Evolutionary conservation across 139 green algal species (phyloP).

Genomic region (Closterium sp.): DNA sequence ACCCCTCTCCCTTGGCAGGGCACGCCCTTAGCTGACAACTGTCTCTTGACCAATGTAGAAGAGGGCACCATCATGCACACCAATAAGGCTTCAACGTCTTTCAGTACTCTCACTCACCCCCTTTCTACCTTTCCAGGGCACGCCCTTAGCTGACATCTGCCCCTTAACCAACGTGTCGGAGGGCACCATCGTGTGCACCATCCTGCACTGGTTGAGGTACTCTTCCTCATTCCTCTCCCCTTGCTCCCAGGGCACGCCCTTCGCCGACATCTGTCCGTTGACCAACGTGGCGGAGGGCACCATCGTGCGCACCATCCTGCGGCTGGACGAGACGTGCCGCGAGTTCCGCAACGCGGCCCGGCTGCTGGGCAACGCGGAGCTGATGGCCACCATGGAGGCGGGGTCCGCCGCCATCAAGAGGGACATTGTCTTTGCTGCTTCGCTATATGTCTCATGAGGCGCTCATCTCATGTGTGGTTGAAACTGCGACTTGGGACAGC

Average conservation of each 20-base stretch:
- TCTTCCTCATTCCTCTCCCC: background rate
- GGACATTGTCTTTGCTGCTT: slow-evolving; percentile 94
- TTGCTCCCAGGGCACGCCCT: slow-evolving; percentile 70
- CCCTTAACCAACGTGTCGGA: background rate
- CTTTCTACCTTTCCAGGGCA: background rate
- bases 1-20: background rate
- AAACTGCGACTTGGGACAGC: too few species aligned
- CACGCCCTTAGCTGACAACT: too few species aligned
- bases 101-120: background rate
- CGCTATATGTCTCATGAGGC: slow-evolving; percentile 78
- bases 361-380: slow-evolving; percentile 88
- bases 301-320: slow-evolving; percentile 87
- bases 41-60: too few species aligned
- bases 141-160: background rate
- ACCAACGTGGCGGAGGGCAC: slow-evolving; percentile 92
- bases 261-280: slow-evolving; percentile 81
- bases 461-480: too few species aligned
- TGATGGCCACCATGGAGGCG: slow-evolving; percentile 87
- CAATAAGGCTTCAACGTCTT: too few species aligned
- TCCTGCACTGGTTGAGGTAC: background rate
- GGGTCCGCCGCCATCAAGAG: slow-evolving; percentile 85
- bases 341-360: slow-evolving; percentile 77
- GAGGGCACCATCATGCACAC: too few species aligned
- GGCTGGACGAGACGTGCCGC: slow-evolving; percentile 83
- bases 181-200: background rate